Evolutionary conservation across 2,329 filamentous ascomycete genomes (phyloP), one percentile per base, ranked within the genome.

Genomic region (Penicillium paneum): DNA sequence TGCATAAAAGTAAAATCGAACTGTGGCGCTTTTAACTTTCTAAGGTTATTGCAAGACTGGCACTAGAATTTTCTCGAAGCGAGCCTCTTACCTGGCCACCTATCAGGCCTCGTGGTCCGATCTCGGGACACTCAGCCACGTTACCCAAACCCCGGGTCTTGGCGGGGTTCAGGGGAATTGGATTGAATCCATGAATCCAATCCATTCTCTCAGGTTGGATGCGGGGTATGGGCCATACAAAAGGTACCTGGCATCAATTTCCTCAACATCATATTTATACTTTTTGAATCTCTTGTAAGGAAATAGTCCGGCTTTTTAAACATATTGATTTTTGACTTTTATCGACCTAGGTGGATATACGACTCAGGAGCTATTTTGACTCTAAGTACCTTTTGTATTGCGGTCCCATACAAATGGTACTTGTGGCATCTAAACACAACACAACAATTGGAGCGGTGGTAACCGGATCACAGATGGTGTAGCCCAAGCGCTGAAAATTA

Each of bases 51-150:
- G 7, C 6, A 24, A 28, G 15, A 7, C 19, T 6, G 12, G 8
- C 13, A 34, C 50, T 53, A 49, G 50, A 53, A 35, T 53, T 41
- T 53, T 53, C 50, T 49, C 29, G 50, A 53, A 52, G 42, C 13
- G 13, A 51, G 8, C 24, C n/a, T 29, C 24, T 36, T 15, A 10
- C 31, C 13, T 12, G 31, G 31, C 12, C 12, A 31, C 38, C 38
- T 32, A 32, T 44, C 28, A 44, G 11, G 8, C 12, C 28, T 21
- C n/a, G 8, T 2, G 5, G 17, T 8, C 26, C 26, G 40, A 29
- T 13, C 41, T 31, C 41, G 41, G 41, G n/a, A 31, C 3, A 43
- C n/a, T 31, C 40, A 26, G 40, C n/a, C 40, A 19, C 8, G 6
- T 8, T 6, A 5, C 17, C 28, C 21, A 31, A 43, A 29, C 17